A percentile compares a stretch with the other conserved stretches of the same genome.
These are phyloP conservation scores for Apophysomyces trapeziformis DNA, from an alignment of 371 early-diverging fungal genomes.

Conservation along the genomic window DNA sequence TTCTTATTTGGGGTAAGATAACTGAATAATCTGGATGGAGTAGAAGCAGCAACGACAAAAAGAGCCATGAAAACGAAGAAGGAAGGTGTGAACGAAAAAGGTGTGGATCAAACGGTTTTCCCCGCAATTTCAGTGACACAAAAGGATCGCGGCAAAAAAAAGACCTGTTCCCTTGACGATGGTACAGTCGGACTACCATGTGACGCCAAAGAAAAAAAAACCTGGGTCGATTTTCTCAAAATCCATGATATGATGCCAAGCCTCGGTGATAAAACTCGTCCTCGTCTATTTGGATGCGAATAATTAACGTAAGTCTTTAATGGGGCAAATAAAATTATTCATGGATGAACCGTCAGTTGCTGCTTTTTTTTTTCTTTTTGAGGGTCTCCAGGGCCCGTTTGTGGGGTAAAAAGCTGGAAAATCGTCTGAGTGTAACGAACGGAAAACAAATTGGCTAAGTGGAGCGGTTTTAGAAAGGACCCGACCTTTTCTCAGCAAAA, in stretches of 20 bases:
- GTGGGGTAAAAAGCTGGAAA: slow-evolving; percentile 10
- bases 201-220: background rate
- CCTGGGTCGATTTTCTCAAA: background rate
- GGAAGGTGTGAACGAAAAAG: background rate
- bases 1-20: background rate
- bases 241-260: no score
- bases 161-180: background rate
- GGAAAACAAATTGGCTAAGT: background rate
- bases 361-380: background rate
- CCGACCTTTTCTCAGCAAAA: no score
- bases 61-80: slow-evolving; percentile 2
- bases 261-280: no score
- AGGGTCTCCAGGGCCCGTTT: background rate
- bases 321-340: no score
- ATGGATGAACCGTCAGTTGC: no score
- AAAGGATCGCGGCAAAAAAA: background rate
- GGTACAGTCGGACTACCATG: background rate
- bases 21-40: background rate
- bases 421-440: background rate
- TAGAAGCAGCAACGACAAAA: background rate
- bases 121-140: slow-evolving; percentile 10
- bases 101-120: slow-evolving; percentile 6
- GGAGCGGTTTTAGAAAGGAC: no score
- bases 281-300: no score
- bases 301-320: no score